Percentiles rank a stretch among this genome's conserved stretches.
These are phyloP conservation scores for Leccinum subfulvum DNA, from an alignment of 1,284 basidiomycete genomes.

Conservation along the genomic window DNA sequence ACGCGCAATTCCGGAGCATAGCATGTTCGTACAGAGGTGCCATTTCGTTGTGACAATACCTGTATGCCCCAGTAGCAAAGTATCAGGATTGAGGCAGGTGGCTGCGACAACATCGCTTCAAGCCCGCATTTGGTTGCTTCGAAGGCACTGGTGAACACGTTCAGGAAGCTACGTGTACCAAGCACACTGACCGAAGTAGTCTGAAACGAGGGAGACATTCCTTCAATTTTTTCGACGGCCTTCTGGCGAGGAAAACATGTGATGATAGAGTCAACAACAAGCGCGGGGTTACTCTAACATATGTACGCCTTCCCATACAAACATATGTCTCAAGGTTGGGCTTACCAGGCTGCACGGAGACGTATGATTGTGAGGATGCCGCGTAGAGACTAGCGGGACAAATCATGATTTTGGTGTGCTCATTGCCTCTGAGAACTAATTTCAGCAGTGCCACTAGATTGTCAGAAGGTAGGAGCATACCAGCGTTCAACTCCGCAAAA, in stretches of 20 bases:
- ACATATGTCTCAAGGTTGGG: conserved; percentile 5
- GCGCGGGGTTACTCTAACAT: conserved; percentile 20
- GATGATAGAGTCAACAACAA: conserved; percentile 18
- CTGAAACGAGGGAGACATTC: not conserved
- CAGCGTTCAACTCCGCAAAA: conserved; percentile 88
- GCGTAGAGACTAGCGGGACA: not conserved
- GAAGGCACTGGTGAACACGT: not conserved
- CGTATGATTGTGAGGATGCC: not conserved
- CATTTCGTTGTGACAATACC: not conserved
- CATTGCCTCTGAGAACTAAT: conserved; percentile 32
- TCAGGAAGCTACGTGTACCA: not conserved
- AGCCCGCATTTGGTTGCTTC: not conserved
- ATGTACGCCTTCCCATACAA: conserved; percentile 17
- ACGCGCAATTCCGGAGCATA: not conserved
- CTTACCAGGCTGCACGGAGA: conserved; percentile 17
- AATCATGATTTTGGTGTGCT: conserved; percentile 30
- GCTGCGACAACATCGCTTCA: not conserved
- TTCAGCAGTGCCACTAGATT: not conserved
- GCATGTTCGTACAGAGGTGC: not conserved
- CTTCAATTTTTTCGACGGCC: not conserved
- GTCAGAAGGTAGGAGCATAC: conserved; percentile 43
- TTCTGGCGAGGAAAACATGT: conserved; percentile 3
- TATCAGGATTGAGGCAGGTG: not conserved
- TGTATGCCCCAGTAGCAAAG: not conserved
- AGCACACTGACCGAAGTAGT: not conserved